These are phyloP conservation scores for Ophiocytium majus DNA, from an alignment of 352 stramenopile genomes.

Conservation along the genomic window DNA sequence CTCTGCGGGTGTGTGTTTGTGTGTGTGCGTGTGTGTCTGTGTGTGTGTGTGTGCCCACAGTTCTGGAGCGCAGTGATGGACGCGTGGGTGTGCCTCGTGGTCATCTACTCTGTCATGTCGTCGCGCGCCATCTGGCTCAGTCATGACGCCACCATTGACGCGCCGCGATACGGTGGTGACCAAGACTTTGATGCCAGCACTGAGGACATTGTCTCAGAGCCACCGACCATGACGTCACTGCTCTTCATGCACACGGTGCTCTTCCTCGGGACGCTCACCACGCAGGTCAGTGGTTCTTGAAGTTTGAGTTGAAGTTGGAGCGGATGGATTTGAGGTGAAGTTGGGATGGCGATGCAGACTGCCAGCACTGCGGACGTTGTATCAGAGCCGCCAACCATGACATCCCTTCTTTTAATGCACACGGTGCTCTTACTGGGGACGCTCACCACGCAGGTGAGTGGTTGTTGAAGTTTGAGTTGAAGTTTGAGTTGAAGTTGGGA, in stretches of 20 bases:
- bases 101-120: background rate
- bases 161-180: too few relatives aligned
- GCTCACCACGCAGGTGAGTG: constrained; percentile 3
- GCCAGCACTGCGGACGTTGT: background rate
- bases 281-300: background rate
- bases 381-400: background rate
- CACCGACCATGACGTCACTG: background rate
- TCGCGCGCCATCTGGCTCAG: background rate
- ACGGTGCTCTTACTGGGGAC: background rate
- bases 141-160: too few relatives aligned
- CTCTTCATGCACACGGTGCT: constrained; percentile 10
- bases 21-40: background rate
- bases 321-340: too few relatives aligned
- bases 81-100: background rate
- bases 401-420: background rate
- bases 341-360: background rate
- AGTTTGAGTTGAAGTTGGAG: too few relatives aligned
- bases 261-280: background rate
- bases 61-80: background rate
- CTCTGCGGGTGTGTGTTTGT: background rate
- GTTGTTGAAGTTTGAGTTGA: too few relatives aligned
- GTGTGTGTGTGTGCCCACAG: background rate
- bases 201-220: background rate
- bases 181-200: too few relatives aligned
- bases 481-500: too few relatives aligned